These are phyloP conservation scores for Aspergillus pseudonomiae DNA, from an alignment of 2,329 filamentous ascomycete genomes.

Conservation along the genomic window DNA sequence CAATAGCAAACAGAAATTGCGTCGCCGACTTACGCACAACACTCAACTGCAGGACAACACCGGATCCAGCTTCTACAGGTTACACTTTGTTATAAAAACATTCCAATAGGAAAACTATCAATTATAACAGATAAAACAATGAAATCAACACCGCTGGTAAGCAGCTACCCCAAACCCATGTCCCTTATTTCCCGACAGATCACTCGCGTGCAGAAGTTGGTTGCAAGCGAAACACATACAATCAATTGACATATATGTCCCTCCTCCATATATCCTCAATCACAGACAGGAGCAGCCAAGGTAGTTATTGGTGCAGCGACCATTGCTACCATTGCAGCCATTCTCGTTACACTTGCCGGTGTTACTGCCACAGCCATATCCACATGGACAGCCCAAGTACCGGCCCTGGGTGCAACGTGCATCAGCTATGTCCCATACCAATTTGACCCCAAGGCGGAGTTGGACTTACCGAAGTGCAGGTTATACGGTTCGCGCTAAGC, in stretches of 20 bases:
- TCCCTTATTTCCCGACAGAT: neutral
- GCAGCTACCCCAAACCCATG: neutral
- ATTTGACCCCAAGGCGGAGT: too few relatives aligned
- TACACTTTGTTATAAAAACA: too few relatives aligned
- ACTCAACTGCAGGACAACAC: too few relatives aligned
- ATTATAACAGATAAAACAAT: too few relatives aligned
- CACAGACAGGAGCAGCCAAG: constrained; percentile 1
- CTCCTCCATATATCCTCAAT: neutral
- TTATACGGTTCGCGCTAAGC: constrained; percentile 4
- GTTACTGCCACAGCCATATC: constrained; percentile 11
- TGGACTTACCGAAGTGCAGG: constrained; percentile 8
- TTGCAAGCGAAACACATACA: neutral
- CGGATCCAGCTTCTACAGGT: too few relatives aligned
- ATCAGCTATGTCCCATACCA: neutral
- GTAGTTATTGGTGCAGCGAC: constrained; percentile 10
- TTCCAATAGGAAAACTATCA: too few relatives aligned
- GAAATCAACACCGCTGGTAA: neutral
- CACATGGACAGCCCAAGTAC: constrained; percentile 13
- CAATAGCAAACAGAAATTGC: too few relatives aligned
- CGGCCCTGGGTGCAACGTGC: neutral
- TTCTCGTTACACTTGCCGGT: constrained; percentile 10
- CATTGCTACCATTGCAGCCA: constrained; percentile 10
- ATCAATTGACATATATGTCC: neutral
- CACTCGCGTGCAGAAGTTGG: neutral
- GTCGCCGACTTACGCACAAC: too few relatives aligned